Percentiles rank a stretch among this genome's conserved stretches.
phyloP scores from a whole-genome alignment of 345 rosid genomes.

The Aquilaria sinensis region DNA sequence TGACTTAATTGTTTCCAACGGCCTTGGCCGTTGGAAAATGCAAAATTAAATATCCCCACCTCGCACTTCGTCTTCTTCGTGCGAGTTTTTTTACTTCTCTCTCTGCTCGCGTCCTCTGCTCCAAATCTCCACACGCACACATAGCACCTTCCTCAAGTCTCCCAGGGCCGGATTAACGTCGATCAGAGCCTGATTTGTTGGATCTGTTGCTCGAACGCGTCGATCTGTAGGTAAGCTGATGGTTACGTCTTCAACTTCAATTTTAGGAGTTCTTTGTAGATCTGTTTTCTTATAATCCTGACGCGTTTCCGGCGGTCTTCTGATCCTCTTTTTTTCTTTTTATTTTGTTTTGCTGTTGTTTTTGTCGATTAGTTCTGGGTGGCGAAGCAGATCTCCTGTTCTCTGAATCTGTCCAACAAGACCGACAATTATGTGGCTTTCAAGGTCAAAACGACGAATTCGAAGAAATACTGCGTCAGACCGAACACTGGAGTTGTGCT shows the following conservation, averaged over 20 bases:
- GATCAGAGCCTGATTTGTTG: too few species aligned
- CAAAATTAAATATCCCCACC: too few species aligned
- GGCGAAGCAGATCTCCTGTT: constrained; percentile 77
- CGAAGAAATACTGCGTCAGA: constrained; percentile 54
- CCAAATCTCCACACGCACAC: too few species aligned
- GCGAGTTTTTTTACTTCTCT: too few species aligned
- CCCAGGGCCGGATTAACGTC: too few species aligned
- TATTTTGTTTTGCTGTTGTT: neutral
- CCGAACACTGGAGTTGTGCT: constrained; percentile 78
- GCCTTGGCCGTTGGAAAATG: too few species aligned
- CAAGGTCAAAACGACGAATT: constrained; percentile 30
- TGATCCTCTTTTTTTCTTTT: constrained; percentile 6
- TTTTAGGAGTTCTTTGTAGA: neutral
- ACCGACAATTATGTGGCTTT: constrained; percentile 66
- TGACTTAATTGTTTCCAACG: too few species aligned
- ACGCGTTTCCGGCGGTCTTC: constrained; percentile 3
- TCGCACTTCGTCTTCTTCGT: too few species aligned
- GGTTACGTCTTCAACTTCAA: neutral
- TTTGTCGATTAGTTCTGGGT: constrained; percentile 43
- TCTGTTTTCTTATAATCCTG: constrained; percentile 11
- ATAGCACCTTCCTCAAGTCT: too few species aligned
- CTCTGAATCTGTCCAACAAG: constrained; percentile 58
- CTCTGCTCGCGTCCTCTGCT: too few species aligned
- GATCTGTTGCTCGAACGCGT: too few species aligned
- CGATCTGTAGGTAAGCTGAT: constrained; percentile 45